Conservation (phyloP, 768 basidiomycete species). For the Mycena haematopus region DNA sequence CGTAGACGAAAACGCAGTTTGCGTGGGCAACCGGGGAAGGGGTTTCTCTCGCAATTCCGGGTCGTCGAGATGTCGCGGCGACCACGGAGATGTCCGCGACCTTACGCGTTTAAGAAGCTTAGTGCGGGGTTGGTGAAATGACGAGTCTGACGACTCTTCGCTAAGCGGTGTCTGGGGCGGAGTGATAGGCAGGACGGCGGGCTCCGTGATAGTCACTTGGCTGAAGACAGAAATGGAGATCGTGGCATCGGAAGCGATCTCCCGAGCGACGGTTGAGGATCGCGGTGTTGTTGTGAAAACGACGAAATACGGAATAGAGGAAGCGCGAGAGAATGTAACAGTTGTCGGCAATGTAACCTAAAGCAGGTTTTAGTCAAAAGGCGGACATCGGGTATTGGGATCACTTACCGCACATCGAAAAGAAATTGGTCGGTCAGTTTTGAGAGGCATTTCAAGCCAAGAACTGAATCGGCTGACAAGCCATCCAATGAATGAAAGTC, state of each 20-base stretch:
- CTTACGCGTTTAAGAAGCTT: constrained; percentile 22
- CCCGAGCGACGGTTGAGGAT: constrained; percentile 58
- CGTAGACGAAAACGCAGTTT: constrained; percentile 48
- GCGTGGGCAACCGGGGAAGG: constrained; percentile 48
- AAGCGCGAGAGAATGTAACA: constrained; percentile 64
- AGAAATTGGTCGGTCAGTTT: constrained; percentile 65
- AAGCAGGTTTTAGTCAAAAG: constrained; percentile 12
- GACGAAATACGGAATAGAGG: constrained; percentile 73
- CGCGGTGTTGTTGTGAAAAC: constrained; percentile 72
- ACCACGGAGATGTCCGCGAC: constrained; percentile 32
- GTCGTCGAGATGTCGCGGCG: constrained; percentile 35
- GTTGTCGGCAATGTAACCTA: constrained; percentile 72
- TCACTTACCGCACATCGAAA: constrained; percentile 69
- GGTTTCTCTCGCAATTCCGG: constrained; percentile 45
- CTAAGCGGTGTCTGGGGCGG: constrained; percentile 59
- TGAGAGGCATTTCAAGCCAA: constrained; percentile 75
- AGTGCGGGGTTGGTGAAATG: constrained; percentile 12
- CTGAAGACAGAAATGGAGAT: constrained; percentile 71
- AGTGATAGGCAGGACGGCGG: constrained; percentile 46
- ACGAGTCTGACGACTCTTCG: constrained; percentile 44
- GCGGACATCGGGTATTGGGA: not conserved
- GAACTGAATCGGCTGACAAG: constrained; percentile 49
- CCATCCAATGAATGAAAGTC: constrained; percentile 68
- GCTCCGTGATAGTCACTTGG: constrained; percentile 60
- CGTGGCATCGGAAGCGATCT: constrained; percentile 75